phyloP scores from a whole-genome alignment of 345 rosid genomes.

The Noccaea caerulescens region DNA sequence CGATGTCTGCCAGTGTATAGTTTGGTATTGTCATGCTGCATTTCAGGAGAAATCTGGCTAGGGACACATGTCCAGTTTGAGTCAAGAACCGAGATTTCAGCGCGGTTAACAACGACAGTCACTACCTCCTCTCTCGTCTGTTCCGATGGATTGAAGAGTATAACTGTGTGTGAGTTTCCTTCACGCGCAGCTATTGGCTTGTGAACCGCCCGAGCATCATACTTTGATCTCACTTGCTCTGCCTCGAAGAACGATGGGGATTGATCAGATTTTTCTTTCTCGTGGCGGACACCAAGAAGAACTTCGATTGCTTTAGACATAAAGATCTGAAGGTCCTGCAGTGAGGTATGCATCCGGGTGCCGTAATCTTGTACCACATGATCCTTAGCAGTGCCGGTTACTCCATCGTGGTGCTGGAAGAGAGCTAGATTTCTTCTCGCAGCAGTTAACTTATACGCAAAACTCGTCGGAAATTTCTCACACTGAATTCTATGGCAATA shows the following conservation, averaged over 20 bases:
- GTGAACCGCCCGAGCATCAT: slow-evolving; percentile 83
- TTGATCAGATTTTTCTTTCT: slow-evolving; percentile 82
- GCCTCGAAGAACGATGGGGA: slow-evolving; percentile 78
- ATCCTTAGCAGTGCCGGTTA: slow-evolving; percentile 95
- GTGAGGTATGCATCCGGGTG: slow-evolving; percentile 84
- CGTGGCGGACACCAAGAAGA: slow-evolving; percentile 81
- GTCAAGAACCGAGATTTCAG: slow-evolving; percentile 80
- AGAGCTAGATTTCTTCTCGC: slow-evolving; percentile 98
- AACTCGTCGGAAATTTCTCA: slow-evolving; percentile 76
- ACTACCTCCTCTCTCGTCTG: slow-evolving; percentile 85
- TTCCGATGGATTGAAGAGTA: slow-evolving; percentile 85
- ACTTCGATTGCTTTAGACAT: slow-evolving; percentile 95
- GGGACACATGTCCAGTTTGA: slow-evolving; percentile 87
- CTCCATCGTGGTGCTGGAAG: slow-evolving; percentile 99
- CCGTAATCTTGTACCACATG: slow-evolving; percentile 96
- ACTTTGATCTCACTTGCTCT: slow-evolving; percentile 75
- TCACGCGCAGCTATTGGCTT: slow-evolving; percentile 66
- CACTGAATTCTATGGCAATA: slow-evolving; percentile 88
- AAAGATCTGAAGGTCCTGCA: slow-evolving; percentile 88
- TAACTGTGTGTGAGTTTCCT: slow-evolving; percentile 78
- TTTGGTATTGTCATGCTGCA: slow-evolving; percentile 74
- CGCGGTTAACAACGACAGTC: slow-evolving; percentile 67
- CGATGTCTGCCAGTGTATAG: slow-evolving; percentile 85
- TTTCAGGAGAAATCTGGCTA: slow-evolving; percentile 94
- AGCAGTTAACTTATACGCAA: slow-evolving; percentile 83